Conservation (phyloP, 2,329 filamentous ascomycete genomes). For the Aspergillus transmontanensis region DNA sequence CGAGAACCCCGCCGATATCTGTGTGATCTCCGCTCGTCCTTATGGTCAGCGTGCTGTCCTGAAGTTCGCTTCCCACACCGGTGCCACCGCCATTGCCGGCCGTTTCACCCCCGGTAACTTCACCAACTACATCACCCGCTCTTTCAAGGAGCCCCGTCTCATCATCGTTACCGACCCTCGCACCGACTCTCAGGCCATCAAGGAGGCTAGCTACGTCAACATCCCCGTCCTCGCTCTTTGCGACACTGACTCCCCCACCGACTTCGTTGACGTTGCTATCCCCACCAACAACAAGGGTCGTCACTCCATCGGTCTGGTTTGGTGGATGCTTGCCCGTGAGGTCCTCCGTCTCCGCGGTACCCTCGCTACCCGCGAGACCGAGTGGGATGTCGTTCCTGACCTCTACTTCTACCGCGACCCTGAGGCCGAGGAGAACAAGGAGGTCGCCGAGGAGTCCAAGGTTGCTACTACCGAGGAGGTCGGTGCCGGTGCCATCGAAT, state of each 20-base stretch:
- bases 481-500: conserved; percentile 74
- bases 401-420: conserved; percentile 99
- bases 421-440: conserved; percentile 99
- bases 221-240: conserved; percentile 99
- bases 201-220: conserved; percentile 99
- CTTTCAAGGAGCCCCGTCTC: conserved; percentile 99
- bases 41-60: conserved; percentile 99
- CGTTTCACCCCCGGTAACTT: conserved; percentile 99
- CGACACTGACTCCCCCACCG: conserved; percentile 98
- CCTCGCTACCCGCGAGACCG: conserved; percentile 90
- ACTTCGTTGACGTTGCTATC: conserved; percentile 99
- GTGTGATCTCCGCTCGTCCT: conserved; percentile 98
- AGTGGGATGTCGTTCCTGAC: conserved; percentile 99
- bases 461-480: conserved; percentile 81
- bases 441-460: conserved; percentile 80
- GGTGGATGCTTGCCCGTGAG: conserved; percentile 99
- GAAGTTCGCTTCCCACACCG: conserved; percentile 99
- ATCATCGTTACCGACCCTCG: conserved; percentile 99
- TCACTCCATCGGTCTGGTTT: conserved; percentile 96
- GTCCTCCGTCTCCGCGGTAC: conserved; percentile 98
- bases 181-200: conserved; percentile 99
- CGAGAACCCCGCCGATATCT: conserved; percentile 99
- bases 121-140: conserved; percentile 99
- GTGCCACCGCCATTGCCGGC: conserved; percentile 95
- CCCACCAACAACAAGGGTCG: conserved; percentile 99